Evolutionary conservation across 2,329 filamentous ascomycete species (phyloP), one percentile per base, ranked within the genome.

Genomic region (Botrytis fragariae): DNA sequence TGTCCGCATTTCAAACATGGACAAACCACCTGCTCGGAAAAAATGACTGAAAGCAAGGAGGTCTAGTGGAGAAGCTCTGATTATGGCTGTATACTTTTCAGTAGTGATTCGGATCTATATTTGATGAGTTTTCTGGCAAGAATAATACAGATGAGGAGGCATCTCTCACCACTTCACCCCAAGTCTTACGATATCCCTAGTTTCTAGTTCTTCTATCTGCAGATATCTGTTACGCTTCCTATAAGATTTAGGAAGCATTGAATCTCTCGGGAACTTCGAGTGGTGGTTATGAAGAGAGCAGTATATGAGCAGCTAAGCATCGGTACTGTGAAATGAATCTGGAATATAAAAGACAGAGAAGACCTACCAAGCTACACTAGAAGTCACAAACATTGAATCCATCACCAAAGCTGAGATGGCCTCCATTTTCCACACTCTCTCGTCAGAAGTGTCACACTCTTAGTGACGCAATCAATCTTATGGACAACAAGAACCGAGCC

Each of bases 231-330:
- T 29, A 7, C 1, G 25, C 18, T 29, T 54, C 2, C 5, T n/a
- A 54, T 22, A 54, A 29, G 1, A 7, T 18, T 18, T 12, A 29
- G 51, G 51, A 29, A 54, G 14, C 6, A 29, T 54, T 29, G 14
- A 54, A 16, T 29, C n/a, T 29, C 12, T 29, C 2, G 3, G 12
- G 6, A 3, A 54, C 6, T 12, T 54, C 14, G 14, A 54, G 25
- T 54, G 25, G 29, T 54, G 25, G 1, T 4, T 25, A 25, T n/a
- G 45, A 5, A 6, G 10, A 51, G 48, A n/a, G 20, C 4, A 14
- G 1, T n/a, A n/a, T 14, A 1, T 6, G 4, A 5, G 1, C 51
- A 8, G 6, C 25, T 7, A 44, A 44, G 42, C 18, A 20, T 1
- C 1, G 18, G 1, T 20, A 16, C 2, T 44, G 18, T 44, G 42